Base-by-base conservation (phyloP, 139 green algal genomes). In the Auxenochlorella pyrenoidosa region DNA sequence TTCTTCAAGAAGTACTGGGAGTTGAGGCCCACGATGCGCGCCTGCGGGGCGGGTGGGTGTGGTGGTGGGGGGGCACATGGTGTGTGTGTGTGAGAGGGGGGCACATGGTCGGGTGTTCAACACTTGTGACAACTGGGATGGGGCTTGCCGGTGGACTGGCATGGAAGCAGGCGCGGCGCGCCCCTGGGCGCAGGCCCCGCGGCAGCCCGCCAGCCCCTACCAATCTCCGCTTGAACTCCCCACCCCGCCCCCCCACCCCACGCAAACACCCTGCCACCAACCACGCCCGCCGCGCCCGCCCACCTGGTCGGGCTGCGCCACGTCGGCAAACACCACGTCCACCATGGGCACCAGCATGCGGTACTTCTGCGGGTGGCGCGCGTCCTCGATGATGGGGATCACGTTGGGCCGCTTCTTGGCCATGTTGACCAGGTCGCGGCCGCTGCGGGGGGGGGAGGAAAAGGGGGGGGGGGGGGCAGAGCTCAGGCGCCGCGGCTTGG, bases 281-380 rank as follows among this genome's bases (percentile, higher is more conserved):
- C 47, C 47, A 63, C 18, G 16, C 54, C 15, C 54, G 15, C 54
- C 15, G 10, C 22, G 15, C 54, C 54, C 18, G 15, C 70, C 1
- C 80, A 88, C 88, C 91, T 95, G 95, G 92, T 98, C 96, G 26
- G 96, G 97, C 95, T 99, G 98, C 59, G 98, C 98, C 13, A 99
- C 98, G 86, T 99, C 98, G 19, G 98, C 98, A 88, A 99, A 99
- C 63, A 99, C 94, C 18, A 98, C 95, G 85, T 99, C 98, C 60
- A 99, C 98, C 98, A 99, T 99, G 83, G 97, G 97, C 83, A 99
- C 96, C 72, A 99, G 95, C 98, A 99, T 99, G 90, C 98, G 94
- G 94, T 99, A 99, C 93, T 98, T 98, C 82, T 96, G 91, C 0
- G 98, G 98, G 92, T 99, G 97, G 36, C 98, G 93, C 2, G 98